Evolutionary conservation across 2,329 filamentous ascomycete genomes (phyloP).

Genomic region (Penicillium verrucosum): DNA sequence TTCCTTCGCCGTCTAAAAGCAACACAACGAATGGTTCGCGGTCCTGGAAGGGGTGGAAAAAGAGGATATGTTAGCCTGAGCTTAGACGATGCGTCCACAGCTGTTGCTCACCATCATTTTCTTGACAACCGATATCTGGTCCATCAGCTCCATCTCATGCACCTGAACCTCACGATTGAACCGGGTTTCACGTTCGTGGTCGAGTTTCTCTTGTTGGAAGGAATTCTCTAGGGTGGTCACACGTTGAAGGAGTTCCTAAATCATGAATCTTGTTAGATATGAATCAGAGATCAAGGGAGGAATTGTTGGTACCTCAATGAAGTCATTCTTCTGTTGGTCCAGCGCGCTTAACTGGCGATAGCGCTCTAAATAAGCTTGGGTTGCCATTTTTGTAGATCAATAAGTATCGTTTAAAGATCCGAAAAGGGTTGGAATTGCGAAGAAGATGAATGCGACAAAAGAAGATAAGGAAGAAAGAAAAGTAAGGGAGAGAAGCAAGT

Average conservation of each 20-base stretch:
- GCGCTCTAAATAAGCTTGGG: constrained; percentile 39
- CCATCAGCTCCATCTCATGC: constrained; percentile 47
- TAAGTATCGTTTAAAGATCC: neutral
- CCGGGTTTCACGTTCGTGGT: constrained; percentile 47
- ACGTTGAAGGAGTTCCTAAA: constrained; percentile 47
- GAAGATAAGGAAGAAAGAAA: constrained; percentile 6
- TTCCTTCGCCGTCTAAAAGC: constrained; percentile 55
- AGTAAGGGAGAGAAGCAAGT: constrained; percentile 8
- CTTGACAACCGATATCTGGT: constrained; percentile 45
- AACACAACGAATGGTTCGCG: constrained; percentile 54
- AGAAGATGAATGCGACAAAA: constrained; percentile 5
- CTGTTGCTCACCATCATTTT: constrained; percentile 43
- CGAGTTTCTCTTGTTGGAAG: constrained; percentile 44
- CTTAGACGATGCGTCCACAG: neutral
- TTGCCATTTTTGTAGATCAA: constrained; percentile 27
- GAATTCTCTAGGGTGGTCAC: constrained; percentile 44
- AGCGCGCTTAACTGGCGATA: constrained; percentile 44
- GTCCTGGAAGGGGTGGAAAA: constrained; percentile 34
- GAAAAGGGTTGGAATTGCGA: neutral
- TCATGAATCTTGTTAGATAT: constrained; percentile 17
- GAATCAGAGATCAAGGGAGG: constrained; percentile 7
- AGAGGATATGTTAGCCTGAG: constrained; percentile 8
- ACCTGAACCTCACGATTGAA: constrained; percentile 49
- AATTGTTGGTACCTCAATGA: constrained; percentile 44
- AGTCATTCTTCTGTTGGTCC: constrained; percentile 47